Conservation (phyloP, 768 basidiomycete genomes). For the Amanita fuliginea region DNA sequence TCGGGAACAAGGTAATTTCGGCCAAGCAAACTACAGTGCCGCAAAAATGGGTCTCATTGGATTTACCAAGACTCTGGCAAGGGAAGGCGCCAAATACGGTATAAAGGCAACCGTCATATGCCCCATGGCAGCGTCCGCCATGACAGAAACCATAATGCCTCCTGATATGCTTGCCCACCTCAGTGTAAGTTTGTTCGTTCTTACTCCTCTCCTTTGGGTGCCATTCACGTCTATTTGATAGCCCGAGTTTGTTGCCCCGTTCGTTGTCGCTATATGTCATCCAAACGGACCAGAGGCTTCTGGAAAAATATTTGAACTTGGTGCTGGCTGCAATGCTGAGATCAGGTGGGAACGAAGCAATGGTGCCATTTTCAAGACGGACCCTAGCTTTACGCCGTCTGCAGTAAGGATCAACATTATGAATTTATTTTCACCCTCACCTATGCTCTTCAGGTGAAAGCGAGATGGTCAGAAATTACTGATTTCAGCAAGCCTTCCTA, state of each 20-base stretch:
- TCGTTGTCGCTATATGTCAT: conserved; percentile 81
- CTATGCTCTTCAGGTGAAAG: conserved; percentile 47
- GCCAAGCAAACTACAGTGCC: conserved; percentile 95
- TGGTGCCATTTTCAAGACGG: conserved; percentile 83
- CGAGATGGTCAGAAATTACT: conserved; percentile 70
- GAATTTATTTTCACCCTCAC: background rate
- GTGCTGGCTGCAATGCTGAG: conserved; percentile 87
- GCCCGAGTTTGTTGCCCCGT: conserved; percentile 89
- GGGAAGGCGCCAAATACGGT: conserved; percentile 86
- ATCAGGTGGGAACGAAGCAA: conserved; percentile 89
- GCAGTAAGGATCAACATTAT: conserved; percentile 39
- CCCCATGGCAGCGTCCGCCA: conserved; percentile 89
- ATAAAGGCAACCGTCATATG: conserved; percentile 85
- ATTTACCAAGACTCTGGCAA: conserved; percentile 88
- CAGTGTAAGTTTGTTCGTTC: conserved; percentile 47
- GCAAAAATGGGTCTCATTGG: conserved; percentile 94
- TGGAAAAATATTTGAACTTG: conserved; percentile 84
- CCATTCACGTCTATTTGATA: conserved; percentile 18
- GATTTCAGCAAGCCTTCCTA: conserved; percentile 67
- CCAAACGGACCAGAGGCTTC: conserved; percentile 72
- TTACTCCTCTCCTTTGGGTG: background rate
- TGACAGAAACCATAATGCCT: conserved; percentile 95
- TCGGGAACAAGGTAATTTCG: conserved; percentile 68
- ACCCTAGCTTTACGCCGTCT: conserved; percentile 85
- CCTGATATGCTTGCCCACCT: conserved; percentile 87